Conservation (phyloP, 2,329 filamentous ascomycete species). For the Fusarium proliferatum region DNA sequence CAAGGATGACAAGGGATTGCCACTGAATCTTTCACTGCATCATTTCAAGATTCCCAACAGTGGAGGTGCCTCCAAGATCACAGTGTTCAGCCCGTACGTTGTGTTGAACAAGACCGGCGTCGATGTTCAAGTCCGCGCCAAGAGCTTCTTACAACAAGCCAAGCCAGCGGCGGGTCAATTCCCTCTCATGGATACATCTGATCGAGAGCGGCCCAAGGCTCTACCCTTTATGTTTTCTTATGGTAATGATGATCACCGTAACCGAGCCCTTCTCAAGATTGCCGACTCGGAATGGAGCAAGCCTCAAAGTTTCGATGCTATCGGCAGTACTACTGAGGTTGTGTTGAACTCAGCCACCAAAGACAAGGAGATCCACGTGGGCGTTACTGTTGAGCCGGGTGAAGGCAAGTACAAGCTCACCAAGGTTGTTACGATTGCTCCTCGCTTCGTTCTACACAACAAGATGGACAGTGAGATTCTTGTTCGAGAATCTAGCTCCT, state of each 20-base stretch:
- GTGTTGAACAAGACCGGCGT: conserved; percentile 95
- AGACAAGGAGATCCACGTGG: conserved; percentile 87
- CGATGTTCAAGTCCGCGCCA: conserved; percentile 86
- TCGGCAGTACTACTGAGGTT: conserved; percentile 91
- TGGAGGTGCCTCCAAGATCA: conserved; percentile 95
- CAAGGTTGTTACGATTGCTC: conserved; percentile 92
- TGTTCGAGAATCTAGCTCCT: conserved; percentile 91
- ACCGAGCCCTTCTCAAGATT: conserved; percentile 87
- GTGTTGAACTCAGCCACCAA: conserved; percentile 79
- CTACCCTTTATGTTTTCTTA: conserved; percentile 97
- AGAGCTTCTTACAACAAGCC: conserved; percentile 86
- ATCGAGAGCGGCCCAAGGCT: conserved; percentile 74
- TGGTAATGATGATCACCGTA: conserved; percentile 86
- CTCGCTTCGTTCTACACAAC: conserved; percentile 94
- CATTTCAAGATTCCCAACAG: conserved; percentile 92
- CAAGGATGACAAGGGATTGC: conserved; percentile 85
- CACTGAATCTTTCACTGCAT: conserved; percentile 85
- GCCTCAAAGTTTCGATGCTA: conserved; percentile 96
- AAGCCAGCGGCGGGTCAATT: conserved; percentile 86
- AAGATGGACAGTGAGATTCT: conserved; percentile 89
- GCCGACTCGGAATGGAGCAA: conserved; percentile 96
- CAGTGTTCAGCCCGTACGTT: conserved; percentile 94
- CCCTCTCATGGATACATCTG: conserved; percentile 61
- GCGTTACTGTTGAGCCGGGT: conserved; percentile 87
- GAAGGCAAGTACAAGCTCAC: conserved; percentile 98